Base-by-base conservation (phyloP, 805 yeast genomes). In the Osmozyma mogii region DNA sequence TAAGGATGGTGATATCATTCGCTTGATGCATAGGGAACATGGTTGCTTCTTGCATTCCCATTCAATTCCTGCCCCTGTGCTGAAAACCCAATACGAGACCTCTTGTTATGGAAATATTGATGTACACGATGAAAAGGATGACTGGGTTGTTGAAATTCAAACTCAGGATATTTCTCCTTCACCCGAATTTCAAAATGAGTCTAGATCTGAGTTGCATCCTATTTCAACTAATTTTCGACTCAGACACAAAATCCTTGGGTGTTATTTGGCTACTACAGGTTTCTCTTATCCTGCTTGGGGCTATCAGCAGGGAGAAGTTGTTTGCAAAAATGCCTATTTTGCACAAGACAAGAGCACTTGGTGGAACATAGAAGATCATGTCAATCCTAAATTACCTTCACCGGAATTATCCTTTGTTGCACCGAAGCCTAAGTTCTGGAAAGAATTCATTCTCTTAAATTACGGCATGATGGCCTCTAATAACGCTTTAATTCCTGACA, bases 81-180 rank as follows among this genome's bases (percentile, higher is more conserved):
- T 81, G 35, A 72, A 68, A 32, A 56, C 67, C 21, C 71, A 71
- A 30, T 80, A 67, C 61, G 99, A 92, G 61, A 95, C 84, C 10
- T 74, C 95, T 8, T 83, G 96, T 48, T 85, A 85, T 50, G 94
- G 96, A 34, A 72, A 74, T 39, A 66, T 70, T 27, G 63, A 70
- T 0, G 52, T 75, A 36, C 89, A 92, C 37, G 97, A 89, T 47
- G 54, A 54, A 4, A 82, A 83, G 48, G 96, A 88, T 52, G 79
- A 92, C 55, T 92, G 98, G 98, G 61, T 80, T 22, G 64, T 89
- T 25, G 95, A 89, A 58, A 68, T 92, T 41, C 82, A 75, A 32
- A 72, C 73, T 27, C 89, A 82, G 50, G 63, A 59, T 42, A 31
- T 27, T 28, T 49, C 68, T 31, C 52, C 72, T 10, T 43, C 65